These are phyloP conservation scores for Eremomyces bilateralis DNA, from an alignment of 495 filamentous ascomycete species.

Conservation along the genomic window DNA sequence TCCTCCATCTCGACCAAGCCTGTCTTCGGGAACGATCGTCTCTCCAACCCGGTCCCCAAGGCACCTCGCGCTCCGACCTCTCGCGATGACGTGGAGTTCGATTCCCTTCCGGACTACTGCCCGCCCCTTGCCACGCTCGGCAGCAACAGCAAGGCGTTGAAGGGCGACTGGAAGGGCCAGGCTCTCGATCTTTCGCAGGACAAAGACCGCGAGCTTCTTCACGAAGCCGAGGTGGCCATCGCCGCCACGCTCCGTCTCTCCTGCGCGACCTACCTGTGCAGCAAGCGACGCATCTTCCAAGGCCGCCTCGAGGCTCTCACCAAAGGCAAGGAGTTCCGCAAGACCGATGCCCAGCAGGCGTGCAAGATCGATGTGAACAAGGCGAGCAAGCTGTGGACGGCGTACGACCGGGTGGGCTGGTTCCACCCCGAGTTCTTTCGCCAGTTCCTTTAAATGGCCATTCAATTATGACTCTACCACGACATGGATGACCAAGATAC, in stretches of 20 bases:
- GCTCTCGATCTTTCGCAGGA: conserved; percentile 62
- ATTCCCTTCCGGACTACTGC: conserved; percentile 54
- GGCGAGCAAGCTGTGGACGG: conserved; percentile 84
- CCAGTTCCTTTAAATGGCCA: conserved; percentile 21
- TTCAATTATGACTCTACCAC: not conserved
- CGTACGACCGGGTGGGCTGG: conserved; percentile 81
- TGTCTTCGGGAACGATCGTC: too few relatives aligned
- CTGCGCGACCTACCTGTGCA: conserved; percentile 80
- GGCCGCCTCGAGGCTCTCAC: conserved; percentile 44
- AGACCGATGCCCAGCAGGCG: conserved; percentile 92
- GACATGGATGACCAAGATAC: too few relatives aligned
- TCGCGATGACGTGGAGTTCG: conserved; percentile 73
- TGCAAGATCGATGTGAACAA: conserved; percentile 99
- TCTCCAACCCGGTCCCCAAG: too few relatives aligned
- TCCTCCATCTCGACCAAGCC: too few relatives aligned
- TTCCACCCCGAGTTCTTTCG: conserved; percentile 42
- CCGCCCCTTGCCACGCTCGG: conserved; percentile 47
- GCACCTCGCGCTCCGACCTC: conserved; percentile 23
- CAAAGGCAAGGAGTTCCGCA: conserved; percentile 72
- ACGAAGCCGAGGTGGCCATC: conserved; percentile 56
- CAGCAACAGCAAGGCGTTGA: conserved; percentile 43
- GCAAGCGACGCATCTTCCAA: conserved; percentile 83
- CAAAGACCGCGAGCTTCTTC: conserved; percentile 53
- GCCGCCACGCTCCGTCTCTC: conserved; percentile 66
- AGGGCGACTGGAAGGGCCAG: conserved; percentile 74